Evolutionary conservation across 1,284 basidiomycete species (phyloP).

Genomic region (Cryptococcus neoformans): DNA sequence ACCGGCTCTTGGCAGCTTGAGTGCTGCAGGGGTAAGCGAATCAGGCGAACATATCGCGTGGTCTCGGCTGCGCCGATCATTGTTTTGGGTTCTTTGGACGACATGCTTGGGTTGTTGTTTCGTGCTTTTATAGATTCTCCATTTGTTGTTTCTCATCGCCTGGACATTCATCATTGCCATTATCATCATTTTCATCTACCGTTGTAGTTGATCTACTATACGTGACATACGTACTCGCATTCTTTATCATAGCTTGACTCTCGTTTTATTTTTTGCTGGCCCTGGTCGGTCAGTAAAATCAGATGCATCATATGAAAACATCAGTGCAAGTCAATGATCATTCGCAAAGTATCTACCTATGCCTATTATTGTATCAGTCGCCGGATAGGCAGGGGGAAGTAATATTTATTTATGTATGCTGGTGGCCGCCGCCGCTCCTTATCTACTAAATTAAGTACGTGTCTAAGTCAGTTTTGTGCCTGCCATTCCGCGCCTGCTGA

Average conservation of each 20-base stretch:
- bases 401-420: background rate
- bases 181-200: background rate
- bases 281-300: background rate
- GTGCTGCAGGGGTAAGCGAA: background rate
- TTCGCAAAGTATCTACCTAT: too few species aligned
- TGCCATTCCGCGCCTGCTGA: too few species aligned
- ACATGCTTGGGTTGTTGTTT: background rate
- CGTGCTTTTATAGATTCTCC: background rate
- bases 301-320: background rate
- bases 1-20: background rate
- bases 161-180: background rate
- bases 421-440: too few species aligned
- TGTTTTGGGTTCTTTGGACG: constrained; percentile 13
- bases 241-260: too few species aligned
- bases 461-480: too few species aligned
- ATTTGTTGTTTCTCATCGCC: background rate
- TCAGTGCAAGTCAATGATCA: too few species aligned
- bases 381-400: background rate
- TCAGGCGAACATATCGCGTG: background rate
- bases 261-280: background rate
- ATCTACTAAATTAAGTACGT: too few species aligned
- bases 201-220: background rate
- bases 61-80: background rate
- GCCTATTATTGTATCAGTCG: too few species aligned
- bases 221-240: too few species aligned